Percentiles rank a stretch among this genome's conserved stretches.
Evolutionary conservation across 2,329 filamentous ascomycete genomes (phyloP).

Genomic region (Xylaria hypoxylon): DNA sequence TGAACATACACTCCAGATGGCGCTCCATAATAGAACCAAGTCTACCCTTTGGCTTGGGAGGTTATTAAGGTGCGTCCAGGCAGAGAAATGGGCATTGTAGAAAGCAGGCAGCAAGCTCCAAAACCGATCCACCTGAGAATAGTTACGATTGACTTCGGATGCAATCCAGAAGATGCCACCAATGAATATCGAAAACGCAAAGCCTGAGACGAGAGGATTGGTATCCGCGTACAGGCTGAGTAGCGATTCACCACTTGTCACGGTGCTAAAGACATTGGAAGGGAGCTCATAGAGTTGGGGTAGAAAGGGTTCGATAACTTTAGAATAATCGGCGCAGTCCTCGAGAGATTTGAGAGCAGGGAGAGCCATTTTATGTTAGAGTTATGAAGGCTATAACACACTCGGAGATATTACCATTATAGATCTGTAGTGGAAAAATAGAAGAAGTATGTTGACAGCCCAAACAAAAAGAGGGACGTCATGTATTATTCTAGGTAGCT

Average conservation of each 20-base stretch:
- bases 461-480: slow-evolving; percentile 28
- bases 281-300: slow-evolving; percentile 78
- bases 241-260: slow-evolving; percentile 71
- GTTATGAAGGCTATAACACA: background rate
- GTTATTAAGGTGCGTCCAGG: slow-evolving; percentile 83
- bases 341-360: slow-evolving; percentile 76
- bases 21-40: slow-evolving; percentile 75
- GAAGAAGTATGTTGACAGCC: background rate
- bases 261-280: slow-evolving; percentile 68
- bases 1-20: slow-evolving; percentile 80
- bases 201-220: slow-evolving; percentile 83
- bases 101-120: slow-evolving; percentile 92
- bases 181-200: slow-evolving; percentile 78
- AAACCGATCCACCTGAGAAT: slow-evolving; percentile 92
- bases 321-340: slow-evolving; percentile 81
- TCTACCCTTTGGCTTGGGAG: slow-evolving; percentile 78
- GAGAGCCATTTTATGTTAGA: slow-evolving; percentile 68
- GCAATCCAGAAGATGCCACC: slow-evolving; percentile 77
- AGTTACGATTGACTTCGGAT: slow-evolving; percentile 91
- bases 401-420: slow-evolving; percentile 10
- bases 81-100: slow-evolving; percentile 84
- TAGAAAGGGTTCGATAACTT: slow-evolving; percentile 80
- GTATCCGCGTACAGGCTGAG: slow-evolving; percentile 81
- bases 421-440: background rate
- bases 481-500: slow-evolving; percentile 20